Evolutionary conservation across 2,329 filamentous ascomycete genomes (phyloP).

Genomic region (Aspergillus piperis): DNA sequence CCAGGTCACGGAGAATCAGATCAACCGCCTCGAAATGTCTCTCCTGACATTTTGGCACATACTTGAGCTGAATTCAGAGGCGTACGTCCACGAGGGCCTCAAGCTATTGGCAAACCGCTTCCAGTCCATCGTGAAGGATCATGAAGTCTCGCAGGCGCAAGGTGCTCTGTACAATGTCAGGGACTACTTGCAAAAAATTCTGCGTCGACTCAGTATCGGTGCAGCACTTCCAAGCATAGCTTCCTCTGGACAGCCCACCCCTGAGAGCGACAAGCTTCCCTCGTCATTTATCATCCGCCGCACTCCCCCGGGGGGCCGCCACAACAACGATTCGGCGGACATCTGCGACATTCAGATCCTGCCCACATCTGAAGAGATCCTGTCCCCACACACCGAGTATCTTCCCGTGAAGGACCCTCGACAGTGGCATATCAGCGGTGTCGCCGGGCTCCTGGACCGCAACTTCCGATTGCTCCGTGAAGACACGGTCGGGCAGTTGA

Average conservation of each 20-base stretch:
- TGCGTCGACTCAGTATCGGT: slow-evolving; percentile 27
- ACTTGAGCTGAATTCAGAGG: slow-evolving; percentile 42
- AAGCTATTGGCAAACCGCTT: slow-evolving; percentile 21
- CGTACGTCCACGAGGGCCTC: slow-evolving; percentile 32
- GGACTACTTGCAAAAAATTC: slow-evolving; percentile 20
- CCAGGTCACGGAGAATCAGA: background rate
- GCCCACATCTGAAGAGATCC: slow-evolving; percentile 40
- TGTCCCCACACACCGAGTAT: slow-evolving; percentile 30
- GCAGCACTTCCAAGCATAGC: background rate
- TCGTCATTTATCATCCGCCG: background rate
- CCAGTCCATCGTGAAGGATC: slow-evolving; percentile 17
- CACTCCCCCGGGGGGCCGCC: slow-evolving; percentile 32
- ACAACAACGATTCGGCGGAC: slow-evolving; percentile 41
- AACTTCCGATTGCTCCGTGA: slow-evolving; percentile 42
- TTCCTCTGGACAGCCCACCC: background rate
- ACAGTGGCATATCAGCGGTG: slow-evolving; percentile 30
- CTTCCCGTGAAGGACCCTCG: slow-evolving; percentile 34
- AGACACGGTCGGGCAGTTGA: slow-evolving; percentile 36
- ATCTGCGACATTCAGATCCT: slow-evolving; percentile 38
- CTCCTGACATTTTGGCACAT: slow-evolving; percentile 32
- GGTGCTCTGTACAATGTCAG: slow-evolving; percentile 17
- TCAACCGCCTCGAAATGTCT: slow-evolving; percentile 22
- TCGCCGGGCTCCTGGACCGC: slow-evolving; percentile 34
- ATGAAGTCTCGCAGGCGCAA: slow-evolving; percentile 4
- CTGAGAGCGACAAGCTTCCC: slow-evolving; percentile 5